Percentiles rank a stretch among this genome's conserved stretches.
These are phyloP conservation scores for Geosmithia morbida DNA, from an alignment of 2,329 filamentous ascomycete species.

Conservation along the genomic window DNA sequence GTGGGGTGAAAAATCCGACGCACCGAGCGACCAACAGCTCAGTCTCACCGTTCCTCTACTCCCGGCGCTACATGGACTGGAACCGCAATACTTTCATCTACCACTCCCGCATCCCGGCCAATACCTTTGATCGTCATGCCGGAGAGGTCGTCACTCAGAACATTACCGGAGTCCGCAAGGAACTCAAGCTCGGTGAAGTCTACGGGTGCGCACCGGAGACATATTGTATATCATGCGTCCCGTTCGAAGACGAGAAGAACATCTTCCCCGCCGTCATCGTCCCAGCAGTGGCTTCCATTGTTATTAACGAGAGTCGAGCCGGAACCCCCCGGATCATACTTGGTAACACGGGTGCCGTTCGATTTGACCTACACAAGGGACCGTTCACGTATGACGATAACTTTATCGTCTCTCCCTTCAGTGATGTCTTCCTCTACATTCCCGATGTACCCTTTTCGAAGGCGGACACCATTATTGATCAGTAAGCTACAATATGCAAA, in stretches of 20 bases:
- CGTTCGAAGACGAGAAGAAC: constrained; percentile 34
- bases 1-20: constrained; percentile 20
- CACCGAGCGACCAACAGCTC: constrained; percentile 21
- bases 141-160: constrained; percentile 30
- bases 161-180: constrained; percentile 33
- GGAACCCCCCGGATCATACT: constrained; percentile 39
- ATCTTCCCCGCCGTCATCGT: constrained; percentile 36
- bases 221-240: constrained; percentile 42
- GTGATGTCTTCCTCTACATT: constrained; percentile 36
- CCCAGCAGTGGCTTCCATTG: constrained; percentile 32
- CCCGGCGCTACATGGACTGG: constrained; percentile 53
- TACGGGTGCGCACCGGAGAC: constrained; percentile 46
- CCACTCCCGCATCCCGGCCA: constrained; percentile 37
- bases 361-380: constrained; percentile 48
- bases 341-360: constrained; percentile 44
- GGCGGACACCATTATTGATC: constrained; percentile 19
- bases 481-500: constrained; percentile 6
- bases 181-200: constrained; percentile 38
- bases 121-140: constrained; percentile 31
- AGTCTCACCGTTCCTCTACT: constrained; percentile 28
- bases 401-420: constrained; percentile 42
- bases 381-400: constrained; percentile 40
- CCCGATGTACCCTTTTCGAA: constrained; percentile 31
- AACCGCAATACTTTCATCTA: constrained; percentile 52
- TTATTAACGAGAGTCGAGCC: constrained; percentile 35